A percentile compares a stretch with the other conserved stretches of the same genome.
Conservation (phyloP, 371 early-diverging fungal species). For the Rhizomucor miehei region DNA sequence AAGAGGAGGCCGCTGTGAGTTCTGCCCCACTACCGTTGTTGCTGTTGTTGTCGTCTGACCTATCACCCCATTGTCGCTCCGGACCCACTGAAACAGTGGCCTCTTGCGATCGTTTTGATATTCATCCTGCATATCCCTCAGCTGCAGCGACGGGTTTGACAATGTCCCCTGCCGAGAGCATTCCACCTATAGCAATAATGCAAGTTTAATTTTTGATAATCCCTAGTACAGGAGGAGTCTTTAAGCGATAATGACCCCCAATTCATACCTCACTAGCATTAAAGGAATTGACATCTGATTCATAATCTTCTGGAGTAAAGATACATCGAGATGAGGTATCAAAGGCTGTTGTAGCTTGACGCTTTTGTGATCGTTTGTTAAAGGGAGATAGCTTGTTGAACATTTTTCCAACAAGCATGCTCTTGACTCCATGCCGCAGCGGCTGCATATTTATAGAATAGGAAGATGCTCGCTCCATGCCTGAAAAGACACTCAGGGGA, state of each 20-base stretch:
- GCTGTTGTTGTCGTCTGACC: not conserved
- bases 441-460: constrained; percentile 9
- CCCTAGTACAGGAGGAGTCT: too few relatives aligned
- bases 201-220: not conserved
- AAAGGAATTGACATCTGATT: constrained; percentile 2
- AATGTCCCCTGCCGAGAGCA: not conserved
- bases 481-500: constrained; percentile 5
- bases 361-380: not conserved
- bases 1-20: constrained; percentile 6
- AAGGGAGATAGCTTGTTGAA: constrained; percentile 6
- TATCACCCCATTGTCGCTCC: constrained; percentile 7
- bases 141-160: not conserved
- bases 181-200: not conserved
- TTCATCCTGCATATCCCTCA: constrained; percentile 1
- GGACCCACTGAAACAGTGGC: constrained; percentile 7
- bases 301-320: not conserved
- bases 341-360: not conserved
- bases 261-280: constrained; percentile 8
- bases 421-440: constrained; percentile 6
- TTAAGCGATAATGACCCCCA: too few relatives aligned
- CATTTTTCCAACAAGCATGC: constrained; percentile 11
- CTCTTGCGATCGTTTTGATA: not conserved
- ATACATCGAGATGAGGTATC: too few relatives aligned
- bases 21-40: not conserved
- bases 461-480: constrained; percentile 7